Base-by-base conservation (phyloP, 106 monocot genomes). In the Dendrobium catenatum region DNA sequence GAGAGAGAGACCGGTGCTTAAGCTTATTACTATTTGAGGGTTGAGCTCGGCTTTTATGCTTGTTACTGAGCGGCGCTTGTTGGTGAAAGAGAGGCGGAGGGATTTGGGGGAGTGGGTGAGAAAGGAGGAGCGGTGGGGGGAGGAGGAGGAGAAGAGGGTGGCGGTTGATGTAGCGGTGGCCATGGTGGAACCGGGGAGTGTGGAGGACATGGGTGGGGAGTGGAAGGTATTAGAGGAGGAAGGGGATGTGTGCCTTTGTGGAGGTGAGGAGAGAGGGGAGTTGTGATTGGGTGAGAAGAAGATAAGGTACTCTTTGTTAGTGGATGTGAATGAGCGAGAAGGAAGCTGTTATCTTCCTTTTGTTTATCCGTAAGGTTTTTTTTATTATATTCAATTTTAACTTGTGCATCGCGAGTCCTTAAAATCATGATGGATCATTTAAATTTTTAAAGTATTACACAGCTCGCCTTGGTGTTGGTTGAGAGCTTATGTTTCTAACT, bases 1-100 rank as follows among this genome's bases (percentile, higher is more conserved):
- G 67, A 98, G 91, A 37, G 95, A 98, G 9, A 98, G 88, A 3
- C 98, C 95, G 0, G 94, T 98, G 88, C 95, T 93, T 33, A 98
- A 87, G 86, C 95, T 93, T 87, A 98, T 98, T 58, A 98, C 95
- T 64, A 98, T 55, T 15, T 89, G 51, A 26, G 98, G 80, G 84
- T 58, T 90, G 73, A 98, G 93, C 89, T 91, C 91, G 1, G 98
- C 88, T 4, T 79, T 76, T 54, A 88, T 42, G 18, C 67, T 47
- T 2, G 18, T 77, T 16, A 43, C 26, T 15, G 9, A 20, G 22
- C 46, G 76, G 16, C n/a, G 31, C 56, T 22, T 61, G 84, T 43
- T 68, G 51, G 51, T 51, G 16, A 51, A 2, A 26, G 80, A 80
- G 8, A 56, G 81, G 54, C 48, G 79, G 48, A 24, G 86, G 37